These are phyloP conservation scores for Chlamydomonas reinhardtii DNA, from an alignment of 163 green algal genomes.

Conservation along the genomic window DNA sequence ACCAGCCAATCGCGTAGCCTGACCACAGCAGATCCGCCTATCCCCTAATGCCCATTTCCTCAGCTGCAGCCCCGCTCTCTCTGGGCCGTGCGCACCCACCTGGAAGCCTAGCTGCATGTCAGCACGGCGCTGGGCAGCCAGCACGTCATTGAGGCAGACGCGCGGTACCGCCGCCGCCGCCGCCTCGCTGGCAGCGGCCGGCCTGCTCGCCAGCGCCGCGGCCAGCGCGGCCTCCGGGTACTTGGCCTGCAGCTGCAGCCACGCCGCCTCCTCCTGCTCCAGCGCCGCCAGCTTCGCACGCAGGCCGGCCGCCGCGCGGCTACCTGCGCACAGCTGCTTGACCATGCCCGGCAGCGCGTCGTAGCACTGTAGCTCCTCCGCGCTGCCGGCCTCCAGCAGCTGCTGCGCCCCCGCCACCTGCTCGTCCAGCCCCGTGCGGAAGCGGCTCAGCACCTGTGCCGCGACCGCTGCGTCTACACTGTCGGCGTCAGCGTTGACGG, in stretches of 20 bases:
- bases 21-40: no score
- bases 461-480: background rate
- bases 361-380: background rate
- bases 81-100: background rate
- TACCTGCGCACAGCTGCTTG: background rate
- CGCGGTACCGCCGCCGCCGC: background rate
- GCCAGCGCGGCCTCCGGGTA: background rate
- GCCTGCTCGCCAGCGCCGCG: no score
- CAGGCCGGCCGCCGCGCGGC: conserved; percentile 1
- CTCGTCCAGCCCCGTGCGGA: background rate
- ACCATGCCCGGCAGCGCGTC: conserved; percentile 19
- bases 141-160: background rate
- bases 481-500: background rate
- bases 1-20: no score
- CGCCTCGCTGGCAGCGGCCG: background rate
- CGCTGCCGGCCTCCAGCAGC: background rate
- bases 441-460: background rate
- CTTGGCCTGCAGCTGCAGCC: conserved; percentile 18
- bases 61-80: no score
- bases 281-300: conserved; percentile 2
- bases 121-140: background rate
- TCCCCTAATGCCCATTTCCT: no score
- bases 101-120: conserved; percentile 33
- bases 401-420: background rate
- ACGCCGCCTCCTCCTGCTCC: conserved; percentile 15